Evolutionary conservation across 257 asterid species (phyloP).

Genomic region (Thymus mandschuricus): DNA sequence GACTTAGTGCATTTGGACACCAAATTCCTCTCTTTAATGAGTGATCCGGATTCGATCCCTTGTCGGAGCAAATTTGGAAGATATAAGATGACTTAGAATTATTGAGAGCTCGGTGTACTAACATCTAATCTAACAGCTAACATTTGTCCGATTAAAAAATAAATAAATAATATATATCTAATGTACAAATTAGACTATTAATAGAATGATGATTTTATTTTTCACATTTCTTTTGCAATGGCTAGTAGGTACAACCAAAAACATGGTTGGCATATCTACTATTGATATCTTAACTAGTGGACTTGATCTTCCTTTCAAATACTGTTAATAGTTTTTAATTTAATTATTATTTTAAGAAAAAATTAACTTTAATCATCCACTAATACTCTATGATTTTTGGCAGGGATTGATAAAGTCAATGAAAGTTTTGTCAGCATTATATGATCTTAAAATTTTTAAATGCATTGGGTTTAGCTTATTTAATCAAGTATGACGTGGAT

Average conservation of each 20-base stretch:
- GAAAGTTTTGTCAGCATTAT: constrained; percentile 3
- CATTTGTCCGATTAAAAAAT: too few relatives aligned
- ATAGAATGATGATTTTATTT: too few relatives aligned
- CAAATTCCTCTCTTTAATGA: too few relatives aligned
- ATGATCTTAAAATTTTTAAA: background rate
- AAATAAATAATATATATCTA: too few relatives aligned
- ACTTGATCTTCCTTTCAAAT: background rate
- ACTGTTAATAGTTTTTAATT: too few relatives aligned
- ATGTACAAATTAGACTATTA: too few relatives aligned
- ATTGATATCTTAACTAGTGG: background rate
- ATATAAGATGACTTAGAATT: too few relatives aligned
- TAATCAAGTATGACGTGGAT: constrained; percentile 10
- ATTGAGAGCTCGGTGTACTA: too few relatives aligned
- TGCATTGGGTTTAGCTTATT: background rate
- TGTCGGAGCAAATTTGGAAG: too few relatives aligned
- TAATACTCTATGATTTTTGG: constrained; percentile 1
- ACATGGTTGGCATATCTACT: constrained; percentile 10
- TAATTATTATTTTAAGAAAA: background rate
- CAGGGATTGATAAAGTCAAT: background rate
- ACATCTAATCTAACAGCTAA: too few relatives aligned
- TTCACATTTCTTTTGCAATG: background rate
- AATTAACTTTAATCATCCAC: background rate
- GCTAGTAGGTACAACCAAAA: constrained; percentile 7
- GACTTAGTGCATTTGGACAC: too few relatives aligned
- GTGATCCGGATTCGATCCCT: too few relatives aligned